Conservation (phyloP, 2,329 filamentous ascomycete species). For the Diaporthe humulicola region DNA sequence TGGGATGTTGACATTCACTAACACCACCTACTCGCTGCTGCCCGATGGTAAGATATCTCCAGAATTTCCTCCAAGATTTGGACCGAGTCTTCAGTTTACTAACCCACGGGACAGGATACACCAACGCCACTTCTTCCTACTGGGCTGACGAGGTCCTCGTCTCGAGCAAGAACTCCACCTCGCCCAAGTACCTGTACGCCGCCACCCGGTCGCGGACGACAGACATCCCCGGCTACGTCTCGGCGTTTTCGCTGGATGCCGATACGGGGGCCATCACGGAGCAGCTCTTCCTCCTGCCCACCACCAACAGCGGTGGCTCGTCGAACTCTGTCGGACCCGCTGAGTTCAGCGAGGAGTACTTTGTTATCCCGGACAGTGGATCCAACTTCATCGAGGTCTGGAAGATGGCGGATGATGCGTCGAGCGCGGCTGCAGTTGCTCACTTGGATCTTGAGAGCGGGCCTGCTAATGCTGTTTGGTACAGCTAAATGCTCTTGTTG, state of each 20-base stretch:
- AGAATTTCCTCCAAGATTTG: background rate
- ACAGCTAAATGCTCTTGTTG: background rate
- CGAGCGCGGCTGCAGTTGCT: background rate
- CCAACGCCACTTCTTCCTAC: slow-evolving; percentile 44
- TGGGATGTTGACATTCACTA: slow-evolving; percentile 38
- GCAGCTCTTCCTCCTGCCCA: slow-evolving; percentile 49
- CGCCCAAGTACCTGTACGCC: slow-evolving; percentile 43
- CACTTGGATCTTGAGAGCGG: slow-evolving; percentile 23
- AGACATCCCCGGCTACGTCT: slow-evolving; percentile 49
- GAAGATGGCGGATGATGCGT: slow-evolving; percentile 45
- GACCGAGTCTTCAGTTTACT: background rate
- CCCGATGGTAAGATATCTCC: slow-evolving; percentile 35
- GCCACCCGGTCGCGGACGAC: slow-evolving; percentile 42
- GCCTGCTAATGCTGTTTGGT: slow-evolving; percentile 25
- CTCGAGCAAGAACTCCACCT: slow-evolving; percentile 24
- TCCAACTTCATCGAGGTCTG: slow-evolving; percentile 52
- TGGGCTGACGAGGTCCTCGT: slow-evolving; percentile 42
- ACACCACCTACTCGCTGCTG: slow-evolving; percentile 39
- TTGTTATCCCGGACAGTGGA: slow-evolving; percentile 51
- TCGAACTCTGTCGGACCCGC: slow-evolving; percentile 52
- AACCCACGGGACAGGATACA: slow-evolving; percentile 23
- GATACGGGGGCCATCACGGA: slow-evolving; percentile 45
- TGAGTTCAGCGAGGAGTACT: slow-evolving; percentile 49
- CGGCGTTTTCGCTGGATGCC: slow-evolving; percentile 47
- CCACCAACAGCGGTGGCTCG: slow-evolving; percentile 50